Conservation (phyloP, 1,139 yeast species). For the Wickerhamomyces sp. region DNA sequence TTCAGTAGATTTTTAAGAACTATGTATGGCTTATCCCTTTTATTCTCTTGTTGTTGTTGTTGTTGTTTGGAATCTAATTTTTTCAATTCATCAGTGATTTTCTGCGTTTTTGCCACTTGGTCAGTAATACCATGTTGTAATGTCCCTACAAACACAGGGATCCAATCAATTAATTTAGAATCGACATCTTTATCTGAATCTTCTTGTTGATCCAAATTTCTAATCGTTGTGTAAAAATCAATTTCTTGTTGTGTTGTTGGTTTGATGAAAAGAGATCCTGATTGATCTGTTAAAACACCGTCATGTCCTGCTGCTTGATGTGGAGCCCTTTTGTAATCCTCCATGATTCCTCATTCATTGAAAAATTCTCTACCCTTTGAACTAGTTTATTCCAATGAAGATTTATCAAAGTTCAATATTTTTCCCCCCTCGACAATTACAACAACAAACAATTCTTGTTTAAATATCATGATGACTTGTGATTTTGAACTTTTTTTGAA, state of each 20-base stretch:
- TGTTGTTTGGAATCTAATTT: slow-evolving; percentile 4
- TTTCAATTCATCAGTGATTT: slow-evolving; percentile 15
- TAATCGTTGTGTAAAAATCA: slow-evolving; percentile 54
- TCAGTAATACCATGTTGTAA: slow-evolving; percentile 36
- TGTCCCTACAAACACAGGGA: slow-evolving; percentile 39
- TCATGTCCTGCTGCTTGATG: slow-evolving; percentile 86
- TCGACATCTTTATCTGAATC: slow-evolving; percentile 23
- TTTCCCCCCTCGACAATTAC: too few relatives aligned
- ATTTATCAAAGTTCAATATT: too few relatives aligned
- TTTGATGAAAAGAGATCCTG: slow-evolving; percentile 69
- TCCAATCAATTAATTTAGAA: slow-evolving; percentile 40
- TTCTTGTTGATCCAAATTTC: slow-evolving; percentile 23
- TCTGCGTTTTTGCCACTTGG: slow-evolving; percentile 17
- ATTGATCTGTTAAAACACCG: slow-evolving; percentile 59
- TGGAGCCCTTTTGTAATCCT: slow-evolving; percentile 7
- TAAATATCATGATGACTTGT: too few relatives aligned
- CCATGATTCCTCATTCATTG: background rate
- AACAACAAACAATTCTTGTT: too few relatives aligned
- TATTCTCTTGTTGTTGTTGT: too few relatives aligned
- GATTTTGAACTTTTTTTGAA: too few relatives aligned
- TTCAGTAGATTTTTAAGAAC: slow-evolving; percentile 69
- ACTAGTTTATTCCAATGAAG: too few relatives aligned
- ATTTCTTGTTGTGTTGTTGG: slow-evolving; percentile 60
- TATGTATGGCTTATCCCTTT: slow-evolving; percentile 35
- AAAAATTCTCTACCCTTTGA: too few relatives aligned